Base-by-base conservation (phyloP, 2,329 filamentous ascomycete genomes). In the Monilinia fructigena region DNA sequence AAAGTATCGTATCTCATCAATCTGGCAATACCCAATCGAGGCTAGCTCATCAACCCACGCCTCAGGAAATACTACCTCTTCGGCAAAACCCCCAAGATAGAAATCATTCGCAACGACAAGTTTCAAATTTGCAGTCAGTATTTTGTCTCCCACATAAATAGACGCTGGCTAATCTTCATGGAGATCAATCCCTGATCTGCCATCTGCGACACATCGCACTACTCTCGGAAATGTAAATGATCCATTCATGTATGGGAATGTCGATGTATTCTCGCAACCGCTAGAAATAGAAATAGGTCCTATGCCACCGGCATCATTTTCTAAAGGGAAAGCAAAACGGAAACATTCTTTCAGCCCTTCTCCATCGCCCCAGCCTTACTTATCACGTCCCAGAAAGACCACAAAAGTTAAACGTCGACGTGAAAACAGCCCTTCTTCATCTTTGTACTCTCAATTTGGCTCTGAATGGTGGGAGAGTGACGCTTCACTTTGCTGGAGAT, bases 401-500 rank as follows among this genome's bases (percentile, higher is more conserved):
- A 58, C 58, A 40, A 60, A 55, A 28, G 55, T 42, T 14, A 66
- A 63, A 63, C 56, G 65, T 28, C 59, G 42, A 40, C 59, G 58
- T 23, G 26, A 63, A 35, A 8, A 18, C 28, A 63, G 28, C 28
- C 31, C 28, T 40, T n/a, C 28, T 42, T 3, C 35, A 35, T 55
- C 35, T 8, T 3, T 23, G 11, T 7, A 63, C 23, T 14, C 38
- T 50, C 26, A 52, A 45, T 38, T 26, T 31, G 35, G 28, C 10
- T 26, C 35, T 20, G 28, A 63, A 26, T 61, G 55, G 31, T 54
- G 31, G 26, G 45, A 56, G 35, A 64, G 52, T 48, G 63, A 61
- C 38, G 63, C 35, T 20, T 54, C 63, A 11, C 45, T 54, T 23
- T 66, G 63, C 26, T 66, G 63, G 63, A 66, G 63, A 45, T 66